Percentiles rank a stretch among this genome's conserved stretches.
Evolutionary conservation across 148 eudicot genomes (phyloP).

Genomic region (Gaultheria prostrata): DNA sequence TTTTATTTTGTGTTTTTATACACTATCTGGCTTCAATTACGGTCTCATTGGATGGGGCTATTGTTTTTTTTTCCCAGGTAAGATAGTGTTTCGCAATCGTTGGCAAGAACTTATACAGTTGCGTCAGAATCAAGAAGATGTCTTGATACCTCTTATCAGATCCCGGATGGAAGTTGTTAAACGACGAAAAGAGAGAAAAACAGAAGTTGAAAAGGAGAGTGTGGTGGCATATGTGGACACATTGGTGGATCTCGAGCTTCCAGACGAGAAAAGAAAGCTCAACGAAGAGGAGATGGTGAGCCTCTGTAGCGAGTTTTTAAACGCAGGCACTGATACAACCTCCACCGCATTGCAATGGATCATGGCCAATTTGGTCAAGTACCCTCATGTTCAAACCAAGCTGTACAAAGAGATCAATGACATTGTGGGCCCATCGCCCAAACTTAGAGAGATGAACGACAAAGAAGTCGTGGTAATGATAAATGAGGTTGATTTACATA

Average conservation of each 20-base stretch:
- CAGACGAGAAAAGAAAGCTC: conserved; percentile 36
- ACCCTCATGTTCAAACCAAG: conserved; percentile 47
- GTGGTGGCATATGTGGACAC: conserved; percentile 61
- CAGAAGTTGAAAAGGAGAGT: conserved; percentile 2
- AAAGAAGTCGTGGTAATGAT: not conserved
- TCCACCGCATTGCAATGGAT: conserved; percentile 67
- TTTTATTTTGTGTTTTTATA: no score
- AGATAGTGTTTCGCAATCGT: conserved; percentile 41
- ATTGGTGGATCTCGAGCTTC: conserved; percentile 40
- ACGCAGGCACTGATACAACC: conserved; percentile 71
- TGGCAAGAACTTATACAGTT: conserved; percentile 49
- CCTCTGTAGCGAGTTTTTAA: conserved; percentile 51
- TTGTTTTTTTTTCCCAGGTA: conserved; percentile 16
- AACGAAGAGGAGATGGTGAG: conserved; percentile 40
- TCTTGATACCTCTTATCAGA: conserved; percentile 50
- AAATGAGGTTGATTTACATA: conserved; percentile 51
- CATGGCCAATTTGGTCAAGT: conserved; percentile 70
- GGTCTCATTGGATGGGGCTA: not conserved
- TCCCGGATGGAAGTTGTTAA: conserved; percentile 24
- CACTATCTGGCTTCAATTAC: no score
- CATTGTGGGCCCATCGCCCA: conserved; percentile 28
- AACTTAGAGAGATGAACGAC: not conserved
- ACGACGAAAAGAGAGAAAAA: not conserved
- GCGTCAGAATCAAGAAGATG: conserved; percentile 29
- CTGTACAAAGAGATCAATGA: conserved; percentile 48